These are phyloP conservation scores for Metschnikowia continentalis DNA, from an alignment of 805 yeast genomes.

Conservation along the genomic window DNA sequence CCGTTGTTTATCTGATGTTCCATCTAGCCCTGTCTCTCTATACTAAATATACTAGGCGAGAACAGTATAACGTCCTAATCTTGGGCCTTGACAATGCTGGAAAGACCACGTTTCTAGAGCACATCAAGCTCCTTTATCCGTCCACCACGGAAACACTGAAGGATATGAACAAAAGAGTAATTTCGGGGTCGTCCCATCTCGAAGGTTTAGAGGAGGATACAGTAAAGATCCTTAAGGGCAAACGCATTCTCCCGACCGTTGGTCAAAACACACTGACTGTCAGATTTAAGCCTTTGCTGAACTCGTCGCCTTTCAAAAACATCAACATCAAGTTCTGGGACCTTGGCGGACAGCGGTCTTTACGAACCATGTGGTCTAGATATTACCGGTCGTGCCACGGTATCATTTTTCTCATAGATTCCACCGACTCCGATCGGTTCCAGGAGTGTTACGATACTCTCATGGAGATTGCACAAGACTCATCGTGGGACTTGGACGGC, in stretches of 20 bases:
- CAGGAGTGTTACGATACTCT: conserved; percentile 76
- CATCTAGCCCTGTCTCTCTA: conserved; percentile 43
- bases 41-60: conserved; percentile 43
- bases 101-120: conserved; percentile 57
- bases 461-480: conserved; percentile 40
- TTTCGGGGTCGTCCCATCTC: conserved; percentile 10
- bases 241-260: conserved; percentile 82
- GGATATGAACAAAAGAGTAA: conserved; percentile 13
- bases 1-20: conserved; percentile 26
- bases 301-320: conserved; percentile 34
- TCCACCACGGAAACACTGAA: conserved; percentile 21
- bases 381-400: conserved; percentile 88
- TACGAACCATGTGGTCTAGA: conserved; percentile 81
- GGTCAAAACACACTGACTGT: conserved; percentile 75
- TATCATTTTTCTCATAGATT: conserved; percentile 86
- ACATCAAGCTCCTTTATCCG: conserved; percentile 35
- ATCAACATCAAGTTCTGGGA: conserved; percentile 85
- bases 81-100: conserved; percentile 96
- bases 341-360: conserved; percentile 89
- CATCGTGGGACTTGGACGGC: conserved; percentile 34
- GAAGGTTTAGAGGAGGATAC: conserved; percentile 19
- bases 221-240: conserved; percentile 33
- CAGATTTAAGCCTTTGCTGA: conserved; percentile 25
- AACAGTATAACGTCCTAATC: conserved; percentile 52
- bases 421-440: conserved; percentile 77